phyloP scores from a whole-genome alignment of 148 eudicot genomes.

The Nyssa sinensis region DNA sequence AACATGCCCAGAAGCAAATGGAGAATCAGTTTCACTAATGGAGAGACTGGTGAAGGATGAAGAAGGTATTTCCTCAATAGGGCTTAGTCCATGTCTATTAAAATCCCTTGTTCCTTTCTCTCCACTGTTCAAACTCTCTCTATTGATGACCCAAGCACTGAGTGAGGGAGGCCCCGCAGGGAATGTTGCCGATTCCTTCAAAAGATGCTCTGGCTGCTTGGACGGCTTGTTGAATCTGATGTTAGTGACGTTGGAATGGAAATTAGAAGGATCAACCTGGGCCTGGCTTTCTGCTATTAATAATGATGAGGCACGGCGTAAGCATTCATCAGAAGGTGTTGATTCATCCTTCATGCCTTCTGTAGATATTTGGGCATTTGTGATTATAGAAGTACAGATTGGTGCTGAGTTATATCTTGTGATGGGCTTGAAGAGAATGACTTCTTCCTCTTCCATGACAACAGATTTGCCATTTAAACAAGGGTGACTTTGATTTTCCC shows the following conservation, averaged over 20 bases:
- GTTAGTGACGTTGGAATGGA: too few relatives aligned
- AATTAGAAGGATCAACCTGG: conserved; percentile 34
- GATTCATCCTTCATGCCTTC: conserved; percentile 16
- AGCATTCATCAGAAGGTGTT: conserved; percentile 46
- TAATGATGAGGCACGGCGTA: conserved; percentile 81
- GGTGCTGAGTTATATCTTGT: conserved; percentile 78
- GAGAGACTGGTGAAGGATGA: conserved; percentile 37
- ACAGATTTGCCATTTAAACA: conserved; percentile 18
- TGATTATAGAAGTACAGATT: conserved; percentile 20
- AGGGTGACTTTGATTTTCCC: background rate
- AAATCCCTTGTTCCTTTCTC: conserved; percentile 30
- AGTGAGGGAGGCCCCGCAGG: conserved; percentile 87
- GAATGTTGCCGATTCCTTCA: conserved; percentile 21
- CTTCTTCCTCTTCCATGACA: conserved; percentile 75
- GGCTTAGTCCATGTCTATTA: conserved; percentile 41
- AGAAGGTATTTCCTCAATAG: conserved; percentile 57
- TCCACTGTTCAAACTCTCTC: conserved; percentile 34
- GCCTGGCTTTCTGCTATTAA: conserved; percentile 49
- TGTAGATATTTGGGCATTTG: conserved; percentile 11
- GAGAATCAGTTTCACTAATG: conserved; percentile 21
- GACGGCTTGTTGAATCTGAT: conserved; percentile 28
- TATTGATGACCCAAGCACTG: conserved; percentile 72
- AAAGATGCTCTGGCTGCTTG: conserved; percentile 26
- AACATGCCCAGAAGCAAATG: background rate
- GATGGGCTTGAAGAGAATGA: conserved; percentile 86